Conservation (phyloP, 2,329 filamentous ascomycete species). For the Colletotrichum sp. region DNA sequence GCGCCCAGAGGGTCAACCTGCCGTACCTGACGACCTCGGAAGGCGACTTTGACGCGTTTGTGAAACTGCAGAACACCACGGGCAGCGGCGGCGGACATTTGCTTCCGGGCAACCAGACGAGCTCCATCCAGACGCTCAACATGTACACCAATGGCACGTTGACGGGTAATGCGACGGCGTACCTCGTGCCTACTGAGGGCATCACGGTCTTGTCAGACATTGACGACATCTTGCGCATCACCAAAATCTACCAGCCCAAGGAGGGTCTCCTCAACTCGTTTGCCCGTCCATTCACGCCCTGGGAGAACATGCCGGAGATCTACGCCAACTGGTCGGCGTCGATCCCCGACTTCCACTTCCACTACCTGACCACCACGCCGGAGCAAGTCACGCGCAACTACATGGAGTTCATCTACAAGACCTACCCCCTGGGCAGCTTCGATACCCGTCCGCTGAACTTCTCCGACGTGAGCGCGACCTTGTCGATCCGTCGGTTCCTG, state of each 20-base stretch:
- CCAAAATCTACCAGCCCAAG: constrained; percentile 79
- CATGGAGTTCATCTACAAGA: constrained; percentile 82
- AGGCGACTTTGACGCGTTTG: constrained; percentile 77
- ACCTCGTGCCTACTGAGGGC: constrained; percentile 73
- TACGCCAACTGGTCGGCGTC: constrained; percentile 77
- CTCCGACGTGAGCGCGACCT: constrained; percentile 73
- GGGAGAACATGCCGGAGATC: constrained; percentile 82
- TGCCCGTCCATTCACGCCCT: constrained; percentile 70
- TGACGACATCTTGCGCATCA: constrained; percentile 81
- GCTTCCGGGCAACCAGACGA: constrained; percentile 67
- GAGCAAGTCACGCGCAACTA: constrained; percentile 80
- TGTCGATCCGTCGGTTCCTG: constrained; percentile 73
- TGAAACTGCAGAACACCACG: constrained; percentile 65
- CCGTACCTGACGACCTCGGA: constrained; percentile 69
- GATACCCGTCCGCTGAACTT: constrained; percentile 83
- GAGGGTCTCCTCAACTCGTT: constrained; percentile 81
- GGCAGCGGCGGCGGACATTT: constrained; percentile 54
- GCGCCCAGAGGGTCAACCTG: constrained; percentile 65
- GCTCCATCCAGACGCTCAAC: constrained; percentile 70
- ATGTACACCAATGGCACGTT: constrained; percentile 69
- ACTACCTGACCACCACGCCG: constrained; percentile 82
- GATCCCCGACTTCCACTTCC: constrained; percentile 75
- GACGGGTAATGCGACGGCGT: constrained; percentile 77
- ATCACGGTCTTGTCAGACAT: constrained; percentile 79
- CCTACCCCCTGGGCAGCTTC: constrained; percentile 78